Base-by-base conservation (phyloP, 2,329 filamentous ascomycete species). In the Cordyceps tenuipes region DNA sequence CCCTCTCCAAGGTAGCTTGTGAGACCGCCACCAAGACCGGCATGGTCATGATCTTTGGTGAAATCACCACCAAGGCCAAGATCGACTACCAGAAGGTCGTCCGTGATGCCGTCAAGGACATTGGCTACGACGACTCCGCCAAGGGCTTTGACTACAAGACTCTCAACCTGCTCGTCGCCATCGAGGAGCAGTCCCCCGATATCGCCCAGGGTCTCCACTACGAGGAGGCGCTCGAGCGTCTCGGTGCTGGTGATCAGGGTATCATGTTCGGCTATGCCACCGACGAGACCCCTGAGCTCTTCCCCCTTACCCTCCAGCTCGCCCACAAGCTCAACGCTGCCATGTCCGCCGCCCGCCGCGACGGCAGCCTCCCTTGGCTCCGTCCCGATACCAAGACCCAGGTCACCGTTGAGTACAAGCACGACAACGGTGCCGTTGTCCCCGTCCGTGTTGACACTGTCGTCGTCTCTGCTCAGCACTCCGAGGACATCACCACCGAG, bases 131-230 rank as follows among this genome's bases (percentile, higher is more conserved):
- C 80, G 85, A 89, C 78, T 97, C 94, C 60, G 82, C 84, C 71
- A 99, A 99, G 87, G 94, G 94, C 65, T 99, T 99, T 79, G 94
- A 99, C 82, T 96, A 97, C 91, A 97, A 97, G 88, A 99, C 94
- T 69, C 93, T 89, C 83, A 97, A 97, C 82, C 85, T 99, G 73
- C 87, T 97, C 69, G 92, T 97, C 71, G 94, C 93, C 79, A 97
- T 99, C 77, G 94, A 99, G 87, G 86, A 99, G 82, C 94, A 99
- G 81, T 97, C 93, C 63, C 90, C 93, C 72, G 94, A 99, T 78
- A 99, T 99, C 73, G 94, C 94, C 69, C 94, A 97, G 82, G 94
- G 94, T 84, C 90, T 99, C 61, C 91, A 97, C 84, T 96, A 96
- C 77, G 94, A 99, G 67, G 85, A 97, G 82, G 91, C 91, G 68